Evolutionary conservation across 257 asterid genomes (phyloP).

Genomic region (Paraleonurus japonicus): DNA sequence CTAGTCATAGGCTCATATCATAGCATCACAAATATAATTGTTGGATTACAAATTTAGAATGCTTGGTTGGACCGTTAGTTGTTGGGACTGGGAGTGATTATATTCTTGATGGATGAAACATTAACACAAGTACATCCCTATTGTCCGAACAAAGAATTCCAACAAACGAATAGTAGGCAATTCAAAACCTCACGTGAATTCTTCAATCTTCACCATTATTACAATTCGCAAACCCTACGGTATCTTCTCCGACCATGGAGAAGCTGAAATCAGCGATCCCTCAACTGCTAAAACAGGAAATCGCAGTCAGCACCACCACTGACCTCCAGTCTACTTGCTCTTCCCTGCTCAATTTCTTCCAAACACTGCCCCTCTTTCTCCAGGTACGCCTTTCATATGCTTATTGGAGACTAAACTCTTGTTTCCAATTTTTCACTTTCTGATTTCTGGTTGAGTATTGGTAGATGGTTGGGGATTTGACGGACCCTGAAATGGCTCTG

Average conservation of each 20-base stretch:
- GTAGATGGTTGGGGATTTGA: conserved; percentile 76
- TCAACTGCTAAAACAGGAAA: conserved; percentile 45
- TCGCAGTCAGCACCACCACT: conserved; percentile 41
- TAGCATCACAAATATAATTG: no score
- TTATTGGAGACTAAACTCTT: not conserved
- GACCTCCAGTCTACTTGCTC: conserved; percentile 60
- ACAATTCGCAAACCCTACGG: no score
- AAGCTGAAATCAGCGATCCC: conserved; percentile 73
- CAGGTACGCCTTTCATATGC: conserved; percentile 43
- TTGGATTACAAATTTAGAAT: no score
- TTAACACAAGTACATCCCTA: no score
- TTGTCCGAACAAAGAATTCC: no score
- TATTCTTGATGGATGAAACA: no score
- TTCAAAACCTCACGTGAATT: no score
- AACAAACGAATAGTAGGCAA: no score
- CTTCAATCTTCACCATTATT: no score
- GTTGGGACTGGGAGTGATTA: no score
- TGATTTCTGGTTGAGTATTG: conserved; percentile 16
- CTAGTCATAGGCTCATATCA: no score
- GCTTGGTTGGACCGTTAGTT: no score
- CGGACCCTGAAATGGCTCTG: conserved; percentile 58
- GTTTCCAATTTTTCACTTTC: not conserved
- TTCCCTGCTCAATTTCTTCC: conserved; percentile 64
- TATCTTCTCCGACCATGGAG: conserved; percentile 61
- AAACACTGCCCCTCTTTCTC: conserved; percentile 59